These are phyloP conservation scores for Aspergillus brunneoviolaceus DNA, from an alignment of 2,329 filamentous ascomycete species.

Conservation along the genomic window DNA sequence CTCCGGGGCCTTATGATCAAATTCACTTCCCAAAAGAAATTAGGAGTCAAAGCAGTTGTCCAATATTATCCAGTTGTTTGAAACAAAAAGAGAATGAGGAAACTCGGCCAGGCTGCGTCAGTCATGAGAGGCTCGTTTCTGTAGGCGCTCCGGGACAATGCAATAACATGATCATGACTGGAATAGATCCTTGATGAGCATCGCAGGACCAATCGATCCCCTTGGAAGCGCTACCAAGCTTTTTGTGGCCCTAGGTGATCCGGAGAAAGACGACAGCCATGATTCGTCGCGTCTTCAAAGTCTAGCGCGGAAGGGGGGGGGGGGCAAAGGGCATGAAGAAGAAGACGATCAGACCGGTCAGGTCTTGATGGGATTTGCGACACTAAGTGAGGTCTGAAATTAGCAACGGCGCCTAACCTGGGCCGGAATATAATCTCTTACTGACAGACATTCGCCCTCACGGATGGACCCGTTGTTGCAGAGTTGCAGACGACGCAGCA, in stretches of 20 bases:
- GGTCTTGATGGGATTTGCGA: constrained; percentile 12
- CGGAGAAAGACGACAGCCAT: neutral
- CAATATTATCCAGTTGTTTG: constrained; percentile 8
- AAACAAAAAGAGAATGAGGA: constrained; percentile 9
- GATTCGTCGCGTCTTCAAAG: neutral
- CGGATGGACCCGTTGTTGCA: constrained; percentile 11
- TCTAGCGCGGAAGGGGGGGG: neutral
- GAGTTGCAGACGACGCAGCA: constrained; percentile 5
- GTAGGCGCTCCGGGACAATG: constrained; percentile 13
- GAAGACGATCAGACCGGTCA: neutral
- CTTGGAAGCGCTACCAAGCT: neutral
- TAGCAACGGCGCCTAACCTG: constrained; percentile 22
- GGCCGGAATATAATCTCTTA: constrained; percentile 10
- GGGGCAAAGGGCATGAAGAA: constrained; percentile 2
- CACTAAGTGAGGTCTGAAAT: constrained; percentile 15
- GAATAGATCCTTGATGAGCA: constrained; percentile 5
- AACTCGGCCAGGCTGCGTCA: constrained; percentile 4
- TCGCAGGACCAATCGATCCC: constrained; percentile 19
- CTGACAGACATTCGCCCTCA: neutral
- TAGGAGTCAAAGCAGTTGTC: neutral
- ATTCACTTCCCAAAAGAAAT: constrained; percentile 1
- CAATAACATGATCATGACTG: constrained; percentile 4
- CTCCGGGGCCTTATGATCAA: neutral
- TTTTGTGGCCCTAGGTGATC: constrained; percentile 4
- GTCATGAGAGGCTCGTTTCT: constrained; percentile 9